A percentile compares a stretch with the other conserved stretches of the same genome.
phyloP scores from a whole-genome alignment of 148 eudicot species.

The Spergularia marina region DNA sequence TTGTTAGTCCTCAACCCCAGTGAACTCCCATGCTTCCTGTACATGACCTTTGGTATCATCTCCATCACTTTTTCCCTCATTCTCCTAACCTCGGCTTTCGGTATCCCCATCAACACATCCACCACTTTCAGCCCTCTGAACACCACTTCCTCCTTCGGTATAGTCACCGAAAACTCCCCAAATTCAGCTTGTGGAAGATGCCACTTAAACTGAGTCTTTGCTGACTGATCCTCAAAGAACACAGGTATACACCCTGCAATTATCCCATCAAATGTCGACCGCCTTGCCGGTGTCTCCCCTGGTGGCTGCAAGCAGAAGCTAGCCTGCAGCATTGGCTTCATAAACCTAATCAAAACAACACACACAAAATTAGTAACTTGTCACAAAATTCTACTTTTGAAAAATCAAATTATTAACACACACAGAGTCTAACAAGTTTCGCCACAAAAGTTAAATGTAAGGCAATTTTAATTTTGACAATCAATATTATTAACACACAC shows the following conservation, averaged over 20 bases:
- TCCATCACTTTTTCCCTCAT: constrained; percentile 83
- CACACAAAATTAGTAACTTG: background rate
- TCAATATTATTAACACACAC: too few relatives aligned
- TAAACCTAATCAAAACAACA: constrained; percentile 32
- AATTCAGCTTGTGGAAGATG: constrained; percentile 61
- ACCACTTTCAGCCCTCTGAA: constrained; percentile 66
- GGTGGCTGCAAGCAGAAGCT: constrained; percentile 91
- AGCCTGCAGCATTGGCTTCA: constrained; percentile 80
- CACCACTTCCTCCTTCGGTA: constrained; percentile 86
- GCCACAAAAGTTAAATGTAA: too few relatives aligned
- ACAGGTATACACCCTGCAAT: constrained; percentile 92
- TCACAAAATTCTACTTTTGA: too few relatives aligned
- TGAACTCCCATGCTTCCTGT: constrained; percentile 89
- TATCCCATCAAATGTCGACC: constrained; percentile 78
- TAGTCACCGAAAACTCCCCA: constrained; percentile 63
- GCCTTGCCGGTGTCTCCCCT: constrained; percentile 78
- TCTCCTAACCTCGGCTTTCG: constrained; percentile 63
- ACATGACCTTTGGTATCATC: constrained; percentile 64
- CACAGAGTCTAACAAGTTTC: too few relatives aligned
- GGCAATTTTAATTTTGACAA: too few relatives aligned
- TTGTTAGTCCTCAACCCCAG: constrained; percentile 71
- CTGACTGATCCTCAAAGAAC: constrained; percentile 80
- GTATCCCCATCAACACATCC: constrained; percentile 70
- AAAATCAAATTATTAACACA: too few relatives aligned
- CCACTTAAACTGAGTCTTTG: constrained; percentile 68